A percentile compares a stretch with the other conserved stretches of the same genome.
Evolutionary conservation across 2,329 filamentous ascomycete genomes (phyloP).

Genomic region (Colletotrichum zoysiae): DNA sequence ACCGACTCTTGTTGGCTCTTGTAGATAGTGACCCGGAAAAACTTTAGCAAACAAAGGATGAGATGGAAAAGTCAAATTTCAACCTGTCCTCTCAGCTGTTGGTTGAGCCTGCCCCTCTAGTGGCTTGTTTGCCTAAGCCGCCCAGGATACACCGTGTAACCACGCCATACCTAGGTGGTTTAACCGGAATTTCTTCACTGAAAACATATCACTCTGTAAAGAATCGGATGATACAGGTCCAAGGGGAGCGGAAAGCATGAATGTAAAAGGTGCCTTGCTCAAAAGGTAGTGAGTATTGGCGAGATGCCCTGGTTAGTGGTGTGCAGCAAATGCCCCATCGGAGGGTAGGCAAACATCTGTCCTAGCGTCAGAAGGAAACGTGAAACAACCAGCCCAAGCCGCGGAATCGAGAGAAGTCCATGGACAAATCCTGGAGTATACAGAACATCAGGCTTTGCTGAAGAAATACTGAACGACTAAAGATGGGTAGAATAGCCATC

Average conservation of each 20-base stretch:
- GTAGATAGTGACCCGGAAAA: not conserved
- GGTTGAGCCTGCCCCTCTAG: not conserved
- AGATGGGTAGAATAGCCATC: not conserved
- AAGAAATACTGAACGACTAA: not conserved
- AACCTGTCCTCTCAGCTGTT: not conserved
- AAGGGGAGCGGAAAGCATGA: not conserved
- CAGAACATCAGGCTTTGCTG: not conserved
- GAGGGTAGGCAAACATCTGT: not conserved
- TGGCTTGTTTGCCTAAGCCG: not conserved
- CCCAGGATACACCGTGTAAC: not conserved
- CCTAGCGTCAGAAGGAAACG: not conserved
- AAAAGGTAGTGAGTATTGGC: too few relatives aligned
- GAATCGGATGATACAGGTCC: not conserved
- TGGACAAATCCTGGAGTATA: too few relatives aligned
- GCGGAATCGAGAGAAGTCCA: not conserved
- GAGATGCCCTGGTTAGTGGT: not conserved
- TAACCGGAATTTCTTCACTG: not conserved
- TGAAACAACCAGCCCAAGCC: not conserved
- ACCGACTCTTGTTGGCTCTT: conserved; percentile 8
- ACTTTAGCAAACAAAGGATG: too few relatives aligned
- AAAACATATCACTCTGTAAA: not conserved
- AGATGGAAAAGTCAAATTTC: not conserved
- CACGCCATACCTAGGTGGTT: not conserved
- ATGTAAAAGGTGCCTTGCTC: not conserved
- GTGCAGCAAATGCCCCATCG: not conserved